Base-by-base conservation (phyloP, 106 monocot species). In the Allium sativum region DNA sequence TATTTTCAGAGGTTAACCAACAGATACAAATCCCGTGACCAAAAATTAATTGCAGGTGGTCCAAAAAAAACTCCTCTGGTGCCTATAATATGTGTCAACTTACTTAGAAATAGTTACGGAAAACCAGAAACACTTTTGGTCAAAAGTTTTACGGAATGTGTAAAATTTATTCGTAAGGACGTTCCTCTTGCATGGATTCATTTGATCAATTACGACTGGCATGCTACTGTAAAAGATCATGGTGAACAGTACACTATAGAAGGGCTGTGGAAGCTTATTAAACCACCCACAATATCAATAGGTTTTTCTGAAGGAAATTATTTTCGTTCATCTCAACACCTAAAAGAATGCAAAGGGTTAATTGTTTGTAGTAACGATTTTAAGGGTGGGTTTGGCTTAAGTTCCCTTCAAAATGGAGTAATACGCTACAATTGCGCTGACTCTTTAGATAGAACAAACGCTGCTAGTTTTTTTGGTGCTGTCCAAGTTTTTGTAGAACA, bases 191-290 rank as follows among this genome's bases (percentile, higher is more conserved):
- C 88, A 67, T 79, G 60, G 73, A 81, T 99, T 70, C 78, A 85
- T 56, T 71, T 99, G 64, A 82, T 92, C 60, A 92, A 99, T 81
- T 99, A 92, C 85, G 98, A 99, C 58, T 99, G 98, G 98, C 98
- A 99, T 85, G 70, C 82, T 17, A 78, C n/a, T 68, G 92, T 99
- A 40, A 99, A 92, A 64, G 65, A 62, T 47, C 72, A 78, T 74
- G 98, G 98, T 46, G 88, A 99, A 65, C 92, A 80, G n/a, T 64
- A 81, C 50, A 99, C 98, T 59, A 68, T 99, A 45, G 92, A 88
- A 58, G 98, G 80, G 47, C 70, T 99, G 7, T 99, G 98, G 98
- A 99, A 74, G 67, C 70, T 74, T 73, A 73, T 99, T 1, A 99
- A 99, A 56, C 65, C 69, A 65, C 88, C 85, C 12, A 92, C 98